Evolutionary conservation across 495 filamentous ascomycete genomes (phyloP).

Genomic region (Penicillium salamii): DNA sequence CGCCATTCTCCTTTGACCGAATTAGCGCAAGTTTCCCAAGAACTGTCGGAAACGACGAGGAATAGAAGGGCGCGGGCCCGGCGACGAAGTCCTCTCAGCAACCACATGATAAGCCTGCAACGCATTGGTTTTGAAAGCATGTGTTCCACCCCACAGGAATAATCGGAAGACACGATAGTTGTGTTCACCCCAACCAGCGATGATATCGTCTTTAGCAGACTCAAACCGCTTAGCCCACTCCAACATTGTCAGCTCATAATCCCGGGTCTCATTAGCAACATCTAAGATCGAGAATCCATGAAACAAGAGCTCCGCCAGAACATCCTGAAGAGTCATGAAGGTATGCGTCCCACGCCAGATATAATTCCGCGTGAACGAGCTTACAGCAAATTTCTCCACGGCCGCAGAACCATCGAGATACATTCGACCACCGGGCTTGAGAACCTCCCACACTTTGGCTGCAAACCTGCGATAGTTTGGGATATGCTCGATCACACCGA

Average conservation of each 20-base stretch:
- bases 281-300: constrained; percentile 13
- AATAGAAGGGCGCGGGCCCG: constrained; percentile 10
- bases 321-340: constrained; percentile 16
- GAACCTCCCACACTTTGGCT: constrained; percentile 6
- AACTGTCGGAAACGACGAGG: constrained; percentile 5
- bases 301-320: constrained; percentile 13
- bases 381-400: constrained; percentile 10
- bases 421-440: constrained; percentile 13
- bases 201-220: constrained; percentile 7
- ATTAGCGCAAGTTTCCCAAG: constrained; percentile 4
- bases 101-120: constrained; percentile 17
- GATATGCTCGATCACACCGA: constrained; percentile 14
- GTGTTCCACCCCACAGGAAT: constrained; percentile 13
- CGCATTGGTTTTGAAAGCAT: constrained; percentile 9
- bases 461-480: constrained; percentile 13
- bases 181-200: constrained; percentile 13
- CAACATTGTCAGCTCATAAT: constrained; percentile 18
- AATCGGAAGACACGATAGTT: constrained; percentile 14
- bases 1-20: too few species aligned
- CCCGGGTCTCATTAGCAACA: constrained; percentile 7
- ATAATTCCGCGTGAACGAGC: constrained; percentile 13
- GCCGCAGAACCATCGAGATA: constrained; percentile 21
- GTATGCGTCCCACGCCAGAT: constrained; percentile 18
- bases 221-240: constrained; percentile 17
- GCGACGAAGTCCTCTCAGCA: constrained; percentile 7